Evolutionary conservation across 2,329 filamentous ascomycete species (phyloP), one percentile per base, ranked within the genome.

Genomic region (Plectosphaerella sp.): DNA sequence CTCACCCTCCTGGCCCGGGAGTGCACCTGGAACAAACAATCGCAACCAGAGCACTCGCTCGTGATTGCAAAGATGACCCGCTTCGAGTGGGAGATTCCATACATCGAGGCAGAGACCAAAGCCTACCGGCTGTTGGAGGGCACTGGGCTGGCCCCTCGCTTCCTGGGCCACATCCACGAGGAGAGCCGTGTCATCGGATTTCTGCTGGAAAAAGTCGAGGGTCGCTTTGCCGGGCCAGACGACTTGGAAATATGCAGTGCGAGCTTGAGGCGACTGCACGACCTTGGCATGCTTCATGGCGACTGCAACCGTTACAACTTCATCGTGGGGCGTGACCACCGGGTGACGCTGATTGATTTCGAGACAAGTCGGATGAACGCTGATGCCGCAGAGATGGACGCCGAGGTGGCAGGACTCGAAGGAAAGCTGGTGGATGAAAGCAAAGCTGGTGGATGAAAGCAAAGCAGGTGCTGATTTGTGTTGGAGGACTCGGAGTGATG

Each of bases 131-230:
- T 61, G 25, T 55, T 64, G 37, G 56, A 68, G 54, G 60, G 57
- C 50, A 56, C 46, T n/a, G 62, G 56, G 39, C 48, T 71, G 25
- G 65, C 64, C 50, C 64, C 66, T n/a, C 58, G 52, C 48, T 71
- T 72, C 57, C 58, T 72, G 25, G 67, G 56, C 45, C 64, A 71
- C 58, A 47, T 72, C 45, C 59, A 61, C 43, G 66, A 70, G 59
- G 57, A 64, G 49, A 65, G 65, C 49, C 62, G 66, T 18, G 57
- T 68, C 42, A 64, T 70, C 24, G 67, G 69, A 10, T 64, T 72
- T 54, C 52, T 72, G 25, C 47, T 69, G 50, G 62, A 68, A 55
- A 68, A 67, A 52, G 35, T 68, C 33, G 59, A 70, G 45, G 28
- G 28, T 33, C 58, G 59, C 16, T 54, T 46, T 58, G 63, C 69